phyloP scores from a whole-genome alignment of 2,329 filamentous ascomycete species.

The Stagonosporopsis rhizophila region DNA sequence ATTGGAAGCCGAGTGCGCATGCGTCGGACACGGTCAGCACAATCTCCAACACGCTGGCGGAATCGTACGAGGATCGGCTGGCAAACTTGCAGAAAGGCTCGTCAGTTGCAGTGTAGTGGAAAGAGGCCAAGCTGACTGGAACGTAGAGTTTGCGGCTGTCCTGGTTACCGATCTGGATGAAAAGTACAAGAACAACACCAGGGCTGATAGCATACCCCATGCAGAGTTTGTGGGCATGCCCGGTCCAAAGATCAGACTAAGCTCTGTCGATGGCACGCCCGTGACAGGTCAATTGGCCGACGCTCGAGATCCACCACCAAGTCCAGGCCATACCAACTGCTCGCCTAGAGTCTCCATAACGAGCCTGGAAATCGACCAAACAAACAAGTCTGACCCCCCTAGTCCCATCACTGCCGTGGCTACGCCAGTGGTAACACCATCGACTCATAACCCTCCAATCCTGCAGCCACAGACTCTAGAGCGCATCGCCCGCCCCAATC shows the following conservation, averaged over 20 bases:
- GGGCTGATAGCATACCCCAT: constrained; percentile 7
- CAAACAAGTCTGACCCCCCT: neutral
- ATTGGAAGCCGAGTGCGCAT: constrained; percentile 36
- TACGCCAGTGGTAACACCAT: neutral
- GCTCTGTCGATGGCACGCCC: neutral
- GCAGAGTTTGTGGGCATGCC: constrained; percentile 3
- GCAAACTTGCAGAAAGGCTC: constrained; percentile 32
- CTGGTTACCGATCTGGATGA: constrained; percentile 30
- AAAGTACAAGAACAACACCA: neutral
- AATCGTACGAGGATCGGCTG: constrained; percentile 37
- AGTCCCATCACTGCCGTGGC: constrained; percentile 10
- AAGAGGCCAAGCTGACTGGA: neutral
- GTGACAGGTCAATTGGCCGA: too few species aligned
- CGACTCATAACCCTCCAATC: neutral
- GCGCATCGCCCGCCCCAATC: constrained; percentile 11
- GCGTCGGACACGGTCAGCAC: constrained; percentile 29
- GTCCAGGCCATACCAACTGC: constrained; percentile 1
- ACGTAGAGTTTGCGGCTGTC: constrained; percentile 29
- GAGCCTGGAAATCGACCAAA: neutral
- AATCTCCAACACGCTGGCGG: constrained; percentile 36
- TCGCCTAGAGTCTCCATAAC: neutral
- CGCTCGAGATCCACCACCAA: constrained; percentile 4
- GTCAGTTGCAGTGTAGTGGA: neutral
- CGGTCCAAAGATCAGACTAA: neutral
- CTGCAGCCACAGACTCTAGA: neutral